Conservation (phyloP, 106 monocot genomes). For the Phalaenopsis aphrodite region DNA sequence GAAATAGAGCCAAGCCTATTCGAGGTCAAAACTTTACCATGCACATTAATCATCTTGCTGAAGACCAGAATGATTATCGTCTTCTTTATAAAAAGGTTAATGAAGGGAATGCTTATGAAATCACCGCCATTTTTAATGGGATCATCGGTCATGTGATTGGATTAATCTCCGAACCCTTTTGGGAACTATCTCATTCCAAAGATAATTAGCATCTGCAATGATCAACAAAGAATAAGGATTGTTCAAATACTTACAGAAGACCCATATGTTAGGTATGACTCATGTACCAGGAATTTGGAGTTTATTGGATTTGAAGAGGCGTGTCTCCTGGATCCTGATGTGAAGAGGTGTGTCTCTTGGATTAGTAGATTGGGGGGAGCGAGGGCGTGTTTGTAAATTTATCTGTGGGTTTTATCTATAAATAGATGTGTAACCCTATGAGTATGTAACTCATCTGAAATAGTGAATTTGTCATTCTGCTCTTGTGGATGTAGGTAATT, state of each 20-base stretch:
- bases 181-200: conserved; percentile 89
- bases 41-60: conserved; percentile 32
- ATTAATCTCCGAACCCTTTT: conserved; percentile 60
- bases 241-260: conserved; percentile 36
- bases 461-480: no score
- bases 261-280: not conserved
- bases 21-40: conserved; percentile 50
- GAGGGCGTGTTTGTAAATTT: no score
- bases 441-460: no score
- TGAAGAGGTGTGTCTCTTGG: no score
- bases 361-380: no score
- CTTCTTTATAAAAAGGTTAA: conserved; percentile 52
- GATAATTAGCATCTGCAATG: conserved; percentile 51
- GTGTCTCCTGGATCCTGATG: no score
- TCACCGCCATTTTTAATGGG: conserved; percentile 53
- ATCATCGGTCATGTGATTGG: conserved; percentile 44
- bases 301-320: no score
- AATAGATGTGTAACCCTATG: no score
- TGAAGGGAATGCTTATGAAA: not conserved
- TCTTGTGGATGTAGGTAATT: no score
- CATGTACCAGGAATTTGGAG: no score
- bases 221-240: conserved; percentile 46
- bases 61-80: conserved; percentile 63
- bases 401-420: no score
- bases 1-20: conserved; percentile 34